These are phyloP conservation scores for Aeminium ludgeri DNA, from an alignment of 495 filamentous ascomycete species.

Conservation along the genomic window DNA sequence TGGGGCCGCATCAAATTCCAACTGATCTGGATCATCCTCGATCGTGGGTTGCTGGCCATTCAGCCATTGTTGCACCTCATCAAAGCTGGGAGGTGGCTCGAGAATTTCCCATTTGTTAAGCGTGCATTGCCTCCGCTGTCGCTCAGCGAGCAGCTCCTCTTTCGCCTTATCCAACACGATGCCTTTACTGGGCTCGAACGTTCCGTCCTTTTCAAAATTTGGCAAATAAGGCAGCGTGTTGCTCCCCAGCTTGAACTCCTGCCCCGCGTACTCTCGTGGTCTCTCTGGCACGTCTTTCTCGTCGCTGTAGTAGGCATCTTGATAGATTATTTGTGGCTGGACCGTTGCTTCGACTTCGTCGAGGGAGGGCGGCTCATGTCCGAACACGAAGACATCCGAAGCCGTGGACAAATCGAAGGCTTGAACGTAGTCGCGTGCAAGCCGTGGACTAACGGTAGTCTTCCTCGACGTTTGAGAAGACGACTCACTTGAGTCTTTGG, in stretches of 20 bases:
- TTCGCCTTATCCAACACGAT: conserved; percentile 31
- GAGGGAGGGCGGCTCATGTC: conserved; percentile 19
- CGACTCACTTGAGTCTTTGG: neutral
- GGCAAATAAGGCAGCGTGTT: conserved; percentile 60
- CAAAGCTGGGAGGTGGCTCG: conserved; percentile 47
- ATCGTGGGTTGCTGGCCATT: conserved; percentile 18
- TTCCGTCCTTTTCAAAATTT: conserved; percentile 54
- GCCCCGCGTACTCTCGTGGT: conserved; percentile 69
- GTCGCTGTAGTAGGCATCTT: conserved; percentile 75
- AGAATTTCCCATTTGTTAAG: conserved; percentile 50
- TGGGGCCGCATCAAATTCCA: conserved; percentile 12
- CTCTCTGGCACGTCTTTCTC: conserved; percentile 70
- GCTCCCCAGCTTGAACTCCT: conserved; percentile 67
- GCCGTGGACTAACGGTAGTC: conserved; percentile 3
- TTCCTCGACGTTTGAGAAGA: neutral
- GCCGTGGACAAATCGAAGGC: conserved; percentile 5
- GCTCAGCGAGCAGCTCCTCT: conserved; percentile 34
- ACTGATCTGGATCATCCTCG: neutral
- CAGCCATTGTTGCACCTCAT: conserved; percentile 58
- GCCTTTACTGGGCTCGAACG: conserved; percentile 33
- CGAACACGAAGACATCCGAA: conserved; percentile 17
- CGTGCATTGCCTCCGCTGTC: conserved; percentile 35
- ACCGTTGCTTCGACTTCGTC: conserved; percentile 23
- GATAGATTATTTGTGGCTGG: conserved; percentile 49
- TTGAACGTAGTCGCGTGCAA: conserved; percentile 19